phyloP scores from a whole-genome alignment of 257 asterid genomes.

The Solanum piurae region DNA sequence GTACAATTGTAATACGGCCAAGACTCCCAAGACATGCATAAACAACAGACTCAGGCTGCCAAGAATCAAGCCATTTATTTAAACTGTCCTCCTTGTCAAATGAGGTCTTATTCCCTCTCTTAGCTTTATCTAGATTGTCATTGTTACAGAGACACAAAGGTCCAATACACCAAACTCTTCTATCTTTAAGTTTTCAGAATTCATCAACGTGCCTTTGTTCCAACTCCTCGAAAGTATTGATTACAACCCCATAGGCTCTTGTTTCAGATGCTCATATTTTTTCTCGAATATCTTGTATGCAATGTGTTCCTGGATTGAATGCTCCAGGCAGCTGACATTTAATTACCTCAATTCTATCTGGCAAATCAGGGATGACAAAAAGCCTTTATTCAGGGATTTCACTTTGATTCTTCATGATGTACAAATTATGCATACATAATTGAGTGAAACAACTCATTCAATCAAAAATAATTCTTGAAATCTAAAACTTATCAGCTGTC shows the following conservation, averaged over 20 bases:
- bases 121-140: background rate
- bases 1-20: background rate
- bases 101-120: background rate
- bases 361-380: background rate
- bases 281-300: background rate
- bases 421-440: background rate
- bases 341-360: background rate
- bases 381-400: background rate
- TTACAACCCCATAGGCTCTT: slow-evolving; percentile 1
- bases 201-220: background rate
- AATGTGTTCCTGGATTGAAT: background rate
- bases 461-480: background rate
- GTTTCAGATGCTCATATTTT: background rate
- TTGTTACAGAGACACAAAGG: background rate
- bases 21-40: background rate
- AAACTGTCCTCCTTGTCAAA: background rate
- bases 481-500: background rate
- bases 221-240: slow-evolving; percentile 7
- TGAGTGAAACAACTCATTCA: background rate
- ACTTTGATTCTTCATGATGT: background rate
- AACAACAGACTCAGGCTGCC: background rate
- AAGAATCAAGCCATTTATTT: background rate
- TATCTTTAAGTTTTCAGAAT: background rate
- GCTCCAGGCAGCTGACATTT: background rate
- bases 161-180: slow-evolving; percentile 6